Percentiles rank a stretch among this genome's conserved stretches.
Evolutionary conservation across 2,329 filamentous ascomycete species (phyloP).

Genomic region (Penicillium hordei): DNA sequence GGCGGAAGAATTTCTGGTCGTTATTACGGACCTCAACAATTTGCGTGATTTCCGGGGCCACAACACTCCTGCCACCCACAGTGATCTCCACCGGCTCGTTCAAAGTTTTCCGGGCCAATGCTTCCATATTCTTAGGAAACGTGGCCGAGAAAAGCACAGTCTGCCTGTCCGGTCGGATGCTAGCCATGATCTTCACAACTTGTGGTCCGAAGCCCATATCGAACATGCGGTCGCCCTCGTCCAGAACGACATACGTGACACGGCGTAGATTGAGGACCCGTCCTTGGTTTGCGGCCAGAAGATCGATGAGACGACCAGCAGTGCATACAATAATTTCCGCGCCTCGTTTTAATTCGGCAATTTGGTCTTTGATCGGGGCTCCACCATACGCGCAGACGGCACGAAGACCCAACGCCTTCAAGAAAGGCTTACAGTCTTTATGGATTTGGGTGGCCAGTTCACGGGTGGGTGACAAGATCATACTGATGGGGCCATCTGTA

Average conservation of each 20-base stretch:
- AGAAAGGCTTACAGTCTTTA: constrained; percentile 88
- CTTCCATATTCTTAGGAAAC: constrained; percentile 90
- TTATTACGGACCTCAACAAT: constrained; percentile 85
- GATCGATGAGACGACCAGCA: constrained; percentile 91
- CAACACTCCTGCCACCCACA: constrained; percentile 77
- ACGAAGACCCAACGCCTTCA: constrained; percentile 80
- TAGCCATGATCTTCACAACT: constrained; percentile 92
- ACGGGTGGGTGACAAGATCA: constrained; percentile 92
- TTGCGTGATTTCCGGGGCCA: constrained; percentile 76
- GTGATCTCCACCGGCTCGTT: constrained; percentile 85
- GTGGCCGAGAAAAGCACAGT: constrained; percentile 96
- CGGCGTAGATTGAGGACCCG: constrained; percentile 86
- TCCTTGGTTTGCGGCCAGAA: constrained; percentile 90
- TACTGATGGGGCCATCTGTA: constrained; percentile 79
- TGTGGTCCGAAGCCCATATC: constrained; percentile 99
- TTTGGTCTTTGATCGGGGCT: constrained; percentile 94
- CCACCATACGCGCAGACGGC: constrained; percentile 93
- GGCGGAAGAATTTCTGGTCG: constrained; percentile 75
- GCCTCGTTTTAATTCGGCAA: constrained; percentile 91
- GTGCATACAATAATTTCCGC: constrained; percentile 95
- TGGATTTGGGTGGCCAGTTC: constrained; percentile 94
- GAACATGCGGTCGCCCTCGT: constrained; percentile 98
- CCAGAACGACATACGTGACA: constrained; percentile 90
- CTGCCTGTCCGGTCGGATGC: constrained; percentile 87
- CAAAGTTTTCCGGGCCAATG: constrained; percentile 83